Evolutionary conservation across 441 rosid species (phyloP), one percentile per base, ranked within the genome.

Genomic region (Euphorbia celastroides): DNA sequence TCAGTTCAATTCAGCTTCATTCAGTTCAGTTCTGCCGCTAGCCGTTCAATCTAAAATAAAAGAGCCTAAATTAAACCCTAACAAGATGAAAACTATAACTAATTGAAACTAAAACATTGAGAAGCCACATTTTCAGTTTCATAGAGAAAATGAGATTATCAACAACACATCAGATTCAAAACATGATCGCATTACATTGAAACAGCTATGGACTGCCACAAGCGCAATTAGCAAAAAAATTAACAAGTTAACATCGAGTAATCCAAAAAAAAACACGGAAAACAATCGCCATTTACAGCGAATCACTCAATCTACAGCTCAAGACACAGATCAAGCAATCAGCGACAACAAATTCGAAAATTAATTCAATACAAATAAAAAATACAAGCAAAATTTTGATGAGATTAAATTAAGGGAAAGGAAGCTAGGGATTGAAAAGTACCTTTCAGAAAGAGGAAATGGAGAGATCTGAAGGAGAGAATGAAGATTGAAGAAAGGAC

Each of bases 401-500:
- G 46, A 51, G 30, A 46, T 0, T 13, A 50, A 6, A 19, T 2
- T 9, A 51, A 60, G 14, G 55, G 42, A 30, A 62, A 50, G 44
- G 27, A 38, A 67, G 22, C 55, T 51, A 36, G 63, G 69, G 66
- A 17, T 55, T 42, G 31, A 7, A 25, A 26, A n/a, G 5, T 72
- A 70, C 72, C 79, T 69, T 17, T 34, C 25, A 28, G 52, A 19
- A 19, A 46, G 58, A 31, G 57, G 27, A 30, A 31, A 1, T 44
- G 52, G 62, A 30, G 13, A 26, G 75, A 77, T 66, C 64, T 57
- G 57, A 30, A 28, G 30, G 28, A 46, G 30, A 31, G 26, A 6
- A 5, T n/a, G n/a, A n/a, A n/a, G n/a, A n/a, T n/a, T 13, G 6
- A 61, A 10, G 64, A 44, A 58, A 34, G 58, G 69, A 56, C 67